A percentile compares a stretch with the other conserved stretches of the same genome.
phyloP scores from a whole-genome alignment of 495 filamentous ascomycete genomes.

The Aspergillus coremiiformis region DNA sequence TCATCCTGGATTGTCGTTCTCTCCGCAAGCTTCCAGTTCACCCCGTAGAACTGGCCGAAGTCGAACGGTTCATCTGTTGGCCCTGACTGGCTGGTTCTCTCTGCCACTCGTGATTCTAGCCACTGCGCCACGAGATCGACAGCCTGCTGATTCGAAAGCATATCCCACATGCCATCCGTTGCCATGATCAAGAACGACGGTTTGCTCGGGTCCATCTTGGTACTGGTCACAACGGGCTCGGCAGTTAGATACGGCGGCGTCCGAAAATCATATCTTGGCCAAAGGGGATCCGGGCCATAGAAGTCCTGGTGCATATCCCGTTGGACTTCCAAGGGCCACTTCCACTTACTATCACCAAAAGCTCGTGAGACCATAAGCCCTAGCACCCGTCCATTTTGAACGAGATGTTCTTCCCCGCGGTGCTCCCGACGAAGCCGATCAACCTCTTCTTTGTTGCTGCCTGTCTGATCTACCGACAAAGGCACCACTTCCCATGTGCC shows the following conservation, averaged over 20 bases:
- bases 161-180: slow-evolving; percentile 60
- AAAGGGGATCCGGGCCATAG: slow-evolving; percentile 37
- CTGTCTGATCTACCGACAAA: slow-evolving; percentile 54
- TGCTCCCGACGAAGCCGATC: slow-evolving; percentile 46
- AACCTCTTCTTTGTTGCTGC: slow-evolving; percentile 45
- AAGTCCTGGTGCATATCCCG: slow-evolving; percentile 36
- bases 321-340: slow-evolving; percentile 48
- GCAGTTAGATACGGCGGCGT: slow-evolving; percentile 63
- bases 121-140: slow-evolving; percentile 51
- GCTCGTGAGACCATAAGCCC: slow-evolving; percentile 51
- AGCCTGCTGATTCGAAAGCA: slow-evolving; percentile 49
- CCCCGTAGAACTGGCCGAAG: slow-evolving; percentile 22
- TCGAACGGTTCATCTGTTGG: slow-evolving; percentile 18
- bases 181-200: slow-evolving; percentile 57
- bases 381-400: slow-evolving; percentile 49
- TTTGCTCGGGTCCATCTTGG: slow-evolving; percentile 36
- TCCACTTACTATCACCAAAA: slow-evolving; percentile 60
- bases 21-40: slow-evolving; percentile 23
- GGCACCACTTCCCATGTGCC: slow-evolving; percentile 42
- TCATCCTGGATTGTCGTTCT: slow-evolving; percentile 48
- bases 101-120: slow-evolving; percentile 31
- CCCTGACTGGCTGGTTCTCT: slow-evolving; percentile 11
- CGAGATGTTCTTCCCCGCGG: slow-evolving; percentile 48
- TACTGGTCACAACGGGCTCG: slow-evolving; percentile 53
- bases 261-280: slow-evolving; percentile 26